Evolutionary conservation across 257 asterid species (phyloP).

Genomic region (Marsdenia floribunda): DNA sequence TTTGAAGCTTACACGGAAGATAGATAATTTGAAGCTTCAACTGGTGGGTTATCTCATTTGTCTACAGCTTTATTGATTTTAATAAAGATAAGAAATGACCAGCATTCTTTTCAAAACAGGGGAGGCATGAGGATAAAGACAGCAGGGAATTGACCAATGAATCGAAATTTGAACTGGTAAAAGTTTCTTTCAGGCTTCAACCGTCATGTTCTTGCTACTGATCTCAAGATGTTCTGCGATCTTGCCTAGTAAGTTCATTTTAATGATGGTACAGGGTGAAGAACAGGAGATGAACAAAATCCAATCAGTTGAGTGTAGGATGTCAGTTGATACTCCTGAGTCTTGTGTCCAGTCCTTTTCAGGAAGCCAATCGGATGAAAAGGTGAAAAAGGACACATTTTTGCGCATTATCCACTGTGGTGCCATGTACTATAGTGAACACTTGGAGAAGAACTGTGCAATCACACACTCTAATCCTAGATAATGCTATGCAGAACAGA

Average conservation of each 20-base stretch:
- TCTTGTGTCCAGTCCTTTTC: slow-evolving; percentile 14
- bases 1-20: slow-evolving; percentile 68
- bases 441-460: background rate
- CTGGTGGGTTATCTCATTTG: slow-evolving; percentile 45
- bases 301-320: slow-evolving; percentile 19
- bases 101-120: slow-evolving; percentile 38
- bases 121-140: slow-evolving; percentile 33
- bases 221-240: slow-evolving; percentile 13
- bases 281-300: slow-evolving; percentile 28
- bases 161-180: slow-evolving; percentile 38
- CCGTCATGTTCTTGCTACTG: slow-evolving; percentile 3
- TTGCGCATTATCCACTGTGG: too few species aligned
- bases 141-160: slow-evolving; percentile 28
- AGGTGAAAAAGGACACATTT: slow-evolving; percentile 27
- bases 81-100: slow-evolving; percentile 3
- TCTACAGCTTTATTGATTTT: background rate
- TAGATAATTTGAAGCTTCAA: slow-evolving; percentile 62
- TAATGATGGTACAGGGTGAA: slow-evolving; percentile 34
- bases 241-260: slow-evolving; percentile 12
- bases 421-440: background rate
- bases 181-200: slow-evolving; percentile 20
- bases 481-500: background rate
- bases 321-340: slow-evolving; percentile 22
- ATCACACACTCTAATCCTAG: background rate
- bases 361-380: slow-evolving; percentile 31